Percentiles rank a stretch among this genome's conserved stretches.
Conservation (phyloP, 2,329 filamentous ascomycete species). For the Verticillium albo-atrum region DNA sequence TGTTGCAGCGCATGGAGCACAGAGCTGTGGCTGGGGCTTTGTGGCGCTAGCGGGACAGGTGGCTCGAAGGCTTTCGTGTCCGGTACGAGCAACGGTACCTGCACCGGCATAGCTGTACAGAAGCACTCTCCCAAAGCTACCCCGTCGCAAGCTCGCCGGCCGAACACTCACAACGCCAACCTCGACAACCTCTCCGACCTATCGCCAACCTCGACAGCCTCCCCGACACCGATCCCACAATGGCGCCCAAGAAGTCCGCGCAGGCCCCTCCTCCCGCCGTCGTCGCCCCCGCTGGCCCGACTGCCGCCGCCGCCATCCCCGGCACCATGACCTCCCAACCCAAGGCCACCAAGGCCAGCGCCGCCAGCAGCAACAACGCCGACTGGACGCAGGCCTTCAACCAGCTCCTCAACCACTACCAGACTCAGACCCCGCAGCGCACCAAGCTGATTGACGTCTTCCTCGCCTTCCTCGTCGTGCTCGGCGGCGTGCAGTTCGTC, state of each 20-base stretch:
- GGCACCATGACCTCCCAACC: conserved; percentile 9
- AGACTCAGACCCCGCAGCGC: conserved; percentile 77
- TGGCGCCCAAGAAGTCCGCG: conserved; percentile 42
- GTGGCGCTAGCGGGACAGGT: conserved; percentile 1
- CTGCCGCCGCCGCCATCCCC: conserved; percentile 7
- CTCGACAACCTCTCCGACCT: conserved; percentile 5
- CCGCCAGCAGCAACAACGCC: conserved; percentile 18
- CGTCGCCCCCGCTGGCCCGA: conserved; percentile 20
- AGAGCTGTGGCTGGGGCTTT: conserved; percentile 1
- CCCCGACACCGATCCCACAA: conserved; percentile 15
- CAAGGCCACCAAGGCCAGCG: conserved; percentile 10
- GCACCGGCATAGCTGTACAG: not conserved
- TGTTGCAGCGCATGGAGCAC: too few relatives aligned
- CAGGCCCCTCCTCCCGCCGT: conserved; percentile 17
- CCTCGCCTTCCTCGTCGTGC: conserved; percentile 78
- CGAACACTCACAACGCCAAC: conserved; percentile 2
- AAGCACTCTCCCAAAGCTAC: conserved; percentile 10
- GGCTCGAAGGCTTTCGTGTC: conserved; percentile 29
- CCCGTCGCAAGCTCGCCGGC: not conserved
- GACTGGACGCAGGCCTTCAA: conserved; percentile 33
- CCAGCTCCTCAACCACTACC: conserved; percentile 71
- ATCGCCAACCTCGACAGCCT: too few relatives aligned
- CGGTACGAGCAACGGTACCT: conserved; percentile 7
- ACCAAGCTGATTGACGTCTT: conserved; percentile 91
- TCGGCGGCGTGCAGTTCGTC: conserved; percentile 86